Percentiles rank a stretch among this genome's conserved stretches.
Evolutionary conservation across 352 stramenopile species (phyloP).

Genomic region (Globisporangium viniferum): DNA sequence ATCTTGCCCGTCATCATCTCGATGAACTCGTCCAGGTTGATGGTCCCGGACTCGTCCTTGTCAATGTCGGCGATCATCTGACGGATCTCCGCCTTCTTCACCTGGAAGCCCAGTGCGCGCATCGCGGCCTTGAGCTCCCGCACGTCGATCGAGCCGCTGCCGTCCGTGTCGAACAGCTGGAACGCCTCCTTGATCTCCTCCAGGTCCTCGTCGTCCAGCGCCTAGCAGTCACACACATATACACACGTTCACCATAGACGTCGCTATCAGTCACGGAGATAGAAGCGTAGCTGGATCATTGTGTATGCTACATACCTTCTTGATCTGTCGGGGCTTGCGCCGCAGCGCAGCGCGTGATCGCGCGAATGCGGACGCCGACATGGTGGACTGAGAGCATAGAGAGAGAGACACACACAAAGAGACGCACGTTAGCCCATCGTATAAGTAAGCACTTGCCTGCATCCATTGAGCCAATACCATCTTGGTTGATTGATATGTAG

Average conservation of each 20-base stretch:
- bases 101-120: conserved; percentile 91
- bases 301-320: conserved; percentile 35
- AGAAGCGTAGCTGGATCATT: background rate
- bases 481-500: background rate
- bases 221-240: conserved; percentile 16
- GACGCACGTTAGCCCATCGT: background rate
- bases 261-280: background rate
- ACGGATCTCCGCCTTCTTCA: conserved; percentile 92
- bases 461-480: background rate
- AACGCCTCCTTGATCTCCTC: conserved; percentile 95
- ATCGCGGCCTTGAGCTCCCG: conserved; percentile 94
- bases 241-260: background rate
- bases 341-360: conserved; percentile 53
- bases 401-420: background rate
- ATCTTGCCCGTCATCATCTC: conserved; percentile 95
- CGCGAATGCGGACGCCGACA: conserved; percentile 65
- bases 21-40: conserved; percentile 93
- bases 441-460: background rate
- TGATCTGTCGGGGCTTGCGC: conserved; percentile 55
- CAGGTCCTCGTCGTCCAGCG: conserved; percentile 89
- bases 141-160: conserved; percentile 89
- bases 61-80: conserved; percentile 93
- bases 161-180: conserved; percentile 92
- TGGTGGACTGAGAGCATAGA: conserved; percentile 19
- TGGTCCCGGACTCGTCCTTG: conserved; percentile 88